Base-by-base conservation (phyloP, 129 eudicot species). In the Flaveria bidentis region DNA sequence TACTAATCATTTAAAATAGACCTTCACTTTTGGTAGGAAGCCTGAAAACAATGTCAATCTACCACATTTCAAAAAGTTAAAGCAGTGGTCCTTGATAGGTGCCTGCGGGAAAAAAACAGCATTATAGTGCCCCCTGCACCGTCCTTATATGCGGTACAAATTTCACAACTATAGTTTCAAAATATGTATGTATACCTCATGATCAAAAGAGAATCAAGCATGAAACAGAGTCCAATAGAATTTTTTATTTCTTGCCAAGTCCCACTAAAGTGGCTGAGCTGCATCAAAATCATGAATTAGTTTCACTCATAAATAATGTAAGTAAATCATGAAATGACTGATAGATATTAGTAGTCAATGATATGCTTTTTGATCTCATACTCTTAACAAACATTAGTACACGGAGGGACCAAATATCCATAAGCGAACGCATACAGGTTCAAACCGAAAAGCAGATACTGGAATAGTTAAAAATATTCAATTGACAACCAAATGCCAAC, bases 51-150 rank as follows among this genome's bases (percentile, higher is more conserved):
- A 9, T 75, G 71, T 63, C 62, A 28, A 64, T 33, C 28, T 11
- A 25, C 56, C 20, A 46, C 62, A 36, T 30, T 26, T 33, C 30
- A 56, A 62, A 39, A 63, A n/a, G 73, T 36, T 78, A 16, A 66
- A 28, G 65, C 56, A 41, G 74, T 79, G 78, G 83, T 72, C 78
- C 78, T 72, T 25, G 72, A 79, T 53, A 63, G 41, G 67, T 52
- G 66, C 72, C 18, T 65, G 49, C 70, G 3, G 6, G 49, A 44
- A 73, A 66, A 39, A 42, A 65, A 69, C 73, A 65, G 58, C 75
- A 20, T 73, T 65, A 42, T 44, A 47, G 53, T 42, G 79, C 53
- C 83, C 47, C 50, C 55, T 65, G 70, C 69, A 63, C 49, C 30
- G 58, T 45, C 79, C 67, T 25, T 46, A 18, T 22, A 71, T 71